phyloP scores from a whole-genome alignment of 2,329 filamentous ascomycete species.

The Exophiala bonariae region DNA sequence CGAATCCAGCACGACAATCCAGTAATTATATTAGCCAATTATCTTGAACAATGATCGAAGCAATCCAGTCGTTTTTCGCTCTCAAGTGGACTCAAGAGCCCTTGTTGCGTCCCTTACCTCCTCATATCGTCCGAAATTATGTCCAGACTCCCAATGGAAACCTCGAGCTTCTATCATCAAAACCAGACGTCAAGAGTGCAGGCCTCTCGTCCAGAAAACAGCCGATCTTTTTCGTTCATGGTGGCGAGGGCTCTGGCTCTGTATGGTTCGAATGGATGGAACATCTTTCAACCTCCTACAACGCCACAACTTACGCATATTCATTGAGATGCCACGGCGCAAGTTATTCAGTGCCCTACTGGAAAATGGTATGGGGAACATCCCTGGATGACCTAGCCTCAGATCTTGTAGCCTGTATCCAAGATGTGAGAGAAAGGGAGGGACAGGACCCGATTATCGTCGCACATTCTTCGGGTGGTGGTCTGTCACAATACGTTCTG shows the following conservation, averaged over 20 bases:
- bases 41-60: background rate
- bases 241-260: constrained; percentile 55
- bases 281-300: constrained; percentile 42
- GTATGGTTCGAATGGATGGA: constrained; percentile 56
- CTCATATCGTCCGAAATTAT: constrained; percentile 46
- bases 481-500: constrained; percentile 52
- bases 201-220: constrained; percentile 29
- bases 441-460: constrained; percentile 43
- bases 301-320: constrained; percentile 52
- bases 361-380: constrained; percentile 51
- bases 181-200: background rate
- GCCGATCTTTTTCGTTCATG: constrained; percentile 55
- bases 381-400: constrained; percentile 43
- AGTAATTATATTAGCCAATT: too few relatives aligned
- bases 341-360: constrained; percentile 53
- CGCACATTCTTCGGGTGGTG: constrained; percentile 55
- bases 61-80: background rate
- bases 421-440: constrained; percentile 31
- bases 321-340: constrained; percentile 55
- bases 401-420: constrained; percentile 46
- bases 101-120: constrained; percentile 34
- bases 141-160: constrained; percentile 43
- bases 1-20: too few relatives aligned
- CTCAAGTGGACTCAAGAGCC: constrained; percentile 12
- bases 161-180: constrained; percentile 47